Percentiles rank a stretch among this genome's conserved stretches.
Evolutionary conservation across 805 yeast genomes (phyloP).

Genomic region (Kuraishia floccosa): DNA sequence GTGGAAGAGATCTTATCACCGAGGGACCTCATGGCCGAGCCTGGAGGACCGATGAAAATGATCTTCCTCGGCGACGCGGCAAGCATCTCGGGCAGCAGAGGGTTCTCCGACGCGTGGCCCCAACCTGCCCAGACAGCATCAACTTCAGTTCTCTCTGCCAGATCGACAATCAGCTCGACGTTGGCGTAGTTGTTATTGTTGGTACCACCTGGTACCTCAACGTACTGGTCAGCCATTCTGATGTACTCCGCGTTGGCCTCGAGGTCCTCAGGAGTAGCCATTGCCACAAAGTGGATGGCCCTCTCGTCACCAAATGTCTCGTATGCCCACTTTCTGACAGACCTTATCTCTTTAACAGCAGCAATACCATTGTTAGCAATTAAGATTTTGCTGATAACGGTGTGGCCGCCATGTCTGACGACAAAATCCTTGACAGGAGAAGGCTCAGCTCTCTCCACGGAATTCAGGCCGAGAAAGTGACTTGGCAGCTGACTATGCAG

Average conservation of each 20-base stretch:
- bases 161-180: constrained; percentile 91
- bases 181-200: constrained; percentile 98
- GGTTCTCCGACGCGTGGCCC: constrained; percentile 99
- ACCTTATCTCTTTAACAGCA: constrained; percentile 96
- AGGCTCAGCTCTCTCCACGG: constrained; percentile 70
- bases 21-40: constrained; percentile 97
- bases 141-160: constrained; percentile 92
- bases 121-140: constrained; percentile 99
- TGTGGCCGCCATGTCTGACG: constrained; percentile 80
- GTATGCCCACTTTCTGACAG: constrained; percentile 97
- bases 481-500: constrained; percentile 35
- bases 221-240: constrained; percentile 97
- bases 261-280: constrained; percentile 99
- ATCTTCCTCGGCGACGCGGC: constrained; percentile 89
- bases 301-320: constrained; percentile 97
- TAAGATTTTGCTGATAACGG: constrained; percentile 78
- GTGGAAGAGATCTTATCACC: constrained; percentile 98
- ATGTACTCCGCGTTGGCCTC: constrained; percentile 96
- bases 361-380: constrained; percentile 99
- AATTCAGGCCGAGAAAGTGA: constrained; percentile 76
- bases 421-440: constrained; percentile 77
- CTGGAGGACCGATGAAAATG: constrained; percentile 97
- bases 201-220: constrained; percentile 98
- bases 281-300: constrained; percentile 87
- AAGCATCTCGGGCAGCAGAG: constrained; percentile 81